A percentile compares a stretch with the other conserved stretches of the same genome.
phyloP scores from a whole-genome alignment of 148 eudicot genomes.

The Fagopyrum esculentum region DNA sequence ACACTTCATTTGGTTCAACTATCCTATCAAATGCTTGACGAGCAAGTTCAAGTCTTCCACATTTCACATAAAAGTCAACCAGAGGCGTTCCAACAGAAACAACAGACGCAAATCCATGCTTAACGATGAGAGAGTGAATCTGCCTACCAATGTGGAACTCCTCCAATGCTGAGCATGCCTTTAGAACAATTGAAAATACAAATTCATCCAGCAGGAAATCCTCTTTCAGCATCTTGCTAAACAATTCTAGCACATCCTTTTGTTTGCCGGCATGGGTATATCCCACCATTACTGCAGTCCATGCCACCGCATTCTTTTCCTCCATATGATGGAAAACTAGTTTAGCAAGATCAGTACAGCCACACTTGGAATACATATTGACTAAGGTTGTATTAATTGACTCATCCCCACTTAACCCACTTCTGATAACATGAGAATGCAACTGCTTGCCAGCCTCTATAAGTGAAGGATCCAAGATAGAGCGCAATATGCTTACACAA shows the following conservation, averaged over 20 bases:
- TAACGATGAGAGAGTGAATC: constrained; percentile 42
- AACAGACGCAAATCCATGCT: constrained; percentile 29
- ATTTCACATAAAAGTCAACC: constrained; percentile 60
- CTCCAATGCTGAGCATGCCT: constrained; percentile 54
- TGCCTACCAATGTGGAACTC: constrained; percentile 51
- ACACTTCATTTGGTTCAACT: constrained; percentile 33
- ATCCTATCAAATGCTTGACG: constrained; percentile 36
- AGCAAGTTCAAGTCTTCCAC: constrained; percentile 54
- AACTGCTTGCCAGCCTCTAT: constrained; percentile 27
- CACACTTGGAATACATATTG: constrained; percentile 35
- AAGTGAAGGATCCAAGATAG: constrained; percentile 14
- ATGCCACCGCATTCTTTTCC: constrained; percentile 25
- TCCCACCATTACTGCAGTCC: constrained; percentile 32
- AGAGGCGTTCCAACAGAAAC: constrained; percentile 45
- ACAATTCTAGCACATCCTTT: constrained; percentile 16
- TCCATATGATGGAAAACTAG: constrained; percentile 18
- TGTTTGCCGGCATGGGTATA: constrained; percentile 18
- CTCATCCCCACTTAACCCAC: constrained; percentile 17
- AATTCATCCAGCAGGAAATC: constrained; percentile 27
- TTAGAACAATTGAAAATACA: constrained; percentile 32
- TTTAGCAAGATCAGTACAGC: constrained; percentile 22
- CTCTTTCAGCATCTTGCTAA: constrained; percentile 19
- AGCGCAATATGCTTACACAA: constrained; percentile 19
- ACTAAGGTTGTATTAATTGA: constrained; percentile 19
- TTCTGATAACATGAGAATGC: constrained; percentile 28